A percentile compares a stretch with the other conserved stretches of the same genome.
Evolutionary conservation across 169 alveolate genomes (phyloP).

Genomic region (Plasmodium sp.): DNA sequence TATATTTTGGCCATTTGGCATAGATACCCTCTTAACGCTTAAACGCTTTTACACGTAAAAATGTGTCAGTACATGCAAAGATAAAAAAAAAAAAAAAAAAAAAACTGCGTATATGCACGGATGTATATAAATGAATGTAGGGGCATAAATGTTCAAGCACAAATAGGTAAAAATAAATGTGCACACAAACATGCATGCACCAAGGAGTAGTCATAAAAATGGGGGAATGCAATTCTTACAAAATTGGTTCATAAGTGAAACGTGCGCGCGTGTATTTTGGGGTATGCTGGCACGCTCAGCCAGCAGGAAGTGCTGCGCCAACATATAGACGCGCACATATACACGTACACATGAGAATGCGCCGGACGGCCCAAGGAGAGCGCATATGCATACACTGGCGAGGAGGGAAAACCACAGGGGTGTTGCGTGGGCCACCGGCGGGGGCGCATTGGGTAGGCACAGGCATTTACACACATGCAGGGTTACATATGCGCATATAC

Average conservation of each 20-base stretch:
- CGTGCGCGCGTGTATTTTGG: neutral
- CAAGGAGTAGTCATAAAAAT: neutral
- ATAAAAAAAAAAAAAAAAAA: neutral
- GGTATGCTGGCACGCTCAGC: neutral
- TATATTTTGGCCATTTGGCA: neutral
- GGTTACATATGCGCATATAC: neutral
- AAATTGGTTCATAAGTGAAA: slow-evolving; percentile 19
- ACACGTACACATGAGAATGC: neutral
- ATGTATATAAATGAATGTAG: neutral
- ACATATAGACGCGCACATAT: neutral
- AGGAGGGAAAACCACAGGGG: neutral
- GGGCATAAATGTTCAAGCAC: neutral
- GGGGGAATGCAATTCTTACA: slow-evolving; percentile 7
- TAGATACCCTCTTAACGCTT: neutral
- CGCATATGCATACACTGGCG: neutral
- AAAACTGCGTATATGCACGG: neutral
- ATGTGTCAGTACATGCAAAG: neutral
- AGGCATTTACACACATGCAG: neutral
- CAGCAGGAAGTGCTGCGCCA: neutral
- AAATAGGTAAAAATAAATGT: neutral
- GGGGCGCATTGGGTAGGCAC: neutral
- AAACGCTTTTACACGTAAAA: neutral
- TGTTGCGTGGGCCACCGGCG: neutral
- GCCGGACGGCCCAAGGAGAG: neutral
- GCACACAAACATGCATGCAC: slow-evolving; percentile 2